phyloP scores from a whole-genome alignment of 768 basidiomycete species.

The Chlorophyllum brunneum region DNA sequence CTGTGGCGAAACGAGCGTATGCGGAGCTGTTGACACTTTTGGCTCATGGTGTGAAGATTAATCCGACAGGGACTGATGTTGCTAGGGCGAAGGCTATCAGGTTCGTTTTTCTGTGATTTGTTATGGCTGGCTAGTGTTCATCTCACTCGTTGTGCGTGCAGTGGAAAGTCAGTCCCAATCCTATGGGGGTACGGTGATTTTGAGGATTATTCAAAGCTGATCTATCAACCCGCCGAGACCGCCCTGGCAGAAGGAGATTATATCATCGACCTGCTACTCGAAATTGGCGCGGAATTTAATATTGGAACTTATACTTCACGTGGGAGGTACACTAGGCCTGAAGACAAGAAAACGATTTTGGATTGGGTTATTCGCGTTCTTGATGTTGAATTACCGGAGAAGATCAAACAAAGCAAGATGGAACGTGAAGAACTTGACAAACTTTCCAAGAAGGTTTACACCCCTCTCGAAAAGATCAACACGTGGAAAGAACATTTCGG shows the following conservation, averaged over 20 bases:
- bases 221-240: slow-evolving; percentile 32
- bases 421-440: slow-evolving; percentile 15
- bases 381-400: slow-evolving; percentile 21
- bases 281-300: slow-evolving; percentile 33
- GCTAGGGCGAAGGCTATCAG: slow-evolving; percentile 28
- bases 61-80: slow-evolving; percentile 31
- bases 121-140: background rate
- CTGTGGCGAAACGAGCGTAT: slow-evolving; percentile 30
- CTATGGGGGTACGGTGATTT: slow-evolving; percentile 20
- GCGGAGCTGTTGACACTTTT: slow-evolving; percentile 33
- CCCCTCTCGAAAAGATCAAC: slow-evolving; percentile 33
- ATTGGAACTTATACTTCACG: slow-evolving; percentile 25
- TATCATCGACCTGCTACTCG: slow-evolving; percentile 32
- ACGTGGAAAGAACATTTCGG: slow-evolving; percentile 39
- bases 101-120: slow-evolving; percentile 20
- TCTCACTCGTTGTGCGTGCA: slow-evolving; percentile 4
- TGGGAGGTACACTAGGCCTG: slow-evolving; percentile 14
- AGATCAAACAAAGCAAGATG: slow-evolving; percentile 8
- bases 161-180: slow-evolving; percentile 16
- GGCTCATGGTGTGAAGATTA: slow-evolving; percentile 37
- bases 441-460: slow-evolving; percentile 27
- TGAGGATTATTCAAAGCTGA: slow-evolving; percentile 23
- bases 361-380: slow-evolving; percentile 38
- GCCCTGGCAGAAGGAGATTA: slow-evolving; percentile 34
- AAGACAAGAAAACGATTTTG: slow-evolving; percentile 25